These are phyloP conservation scores for Wickerhamiella sergipiensis DNA, from an alignment of 805 yeast species.

Conservation along the genomic window DNA sequence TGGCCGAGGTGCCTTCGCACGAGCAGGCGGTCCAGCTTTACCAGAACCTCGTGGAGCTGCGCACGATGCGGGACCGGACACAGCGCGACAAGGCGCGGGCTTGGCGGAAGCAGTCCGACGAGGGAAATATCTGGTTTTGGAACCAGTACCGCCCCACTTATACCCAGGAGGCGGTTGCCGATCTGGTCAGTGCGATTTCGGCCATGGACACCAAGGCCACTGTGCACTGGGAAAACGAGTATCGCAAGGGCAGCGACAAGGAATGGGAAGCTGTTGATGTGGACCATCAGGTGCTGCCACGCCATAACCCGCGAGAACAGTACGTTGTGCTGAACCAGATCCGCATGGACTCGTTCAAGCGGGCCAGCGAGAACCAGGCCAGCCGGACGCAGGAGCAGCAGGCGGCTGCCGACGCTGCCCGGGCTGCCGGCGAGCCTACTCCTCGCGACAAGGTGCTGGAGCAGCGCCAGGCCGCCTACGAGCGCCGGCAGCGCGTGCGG, in stretches of 20 bases:
- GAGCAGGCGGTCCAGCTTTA: slow-evolving; percentile 60
- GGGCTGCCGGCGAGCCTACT: slow-evolving; percentile 12
- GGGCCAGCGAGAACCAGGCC: slow-evolving; percentile 5
- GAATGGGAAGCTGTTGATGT: slow-evolving; percentile 54
- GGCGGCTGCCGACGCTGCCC: slow-evolving; percentile 7
- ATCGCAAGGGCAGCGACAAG: slow-evolving; percentile 72
- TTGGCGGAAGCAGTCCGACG: slow-evolving; percentile 57
- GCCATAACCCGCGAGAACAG: slow-evolving; percentile 51
- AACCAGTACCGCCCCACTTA: slow-evolving; percentile 85
- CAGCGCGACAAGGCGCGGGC: slow-evolving; percentile 43
- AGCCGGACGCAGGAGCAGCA: slow-evolving; percentile 2
- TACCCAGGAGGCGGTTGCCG: slow-evolving; percentile 85
- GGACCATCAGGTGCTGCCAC: slow-evolving; percentile 43
- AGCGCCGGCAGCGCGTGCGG: slow-evolving; percentile 5
- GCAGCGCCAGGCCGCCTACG: slow-evolving; percentile 2
- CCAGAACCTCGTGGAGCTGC: slow-evolving; percentile 58
- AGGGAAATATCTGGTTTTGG: slow-evolving; percentile 73
- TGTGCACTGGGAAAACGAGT: slow-evolving; percentile 70
- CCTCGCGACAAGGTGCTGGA: slow-evolving; percentile 4
- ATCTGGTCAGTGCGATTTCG: slow-evolving; percentile 55
- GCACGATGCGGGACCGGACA: slow-evolving; percentile 57
- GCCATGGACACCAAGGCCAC: slow-evolving; percentile 36
- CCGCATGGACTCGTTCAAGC: slow-evolving; percentile 10
- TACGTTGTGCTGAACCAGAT: slow-evolving; percentile 46
- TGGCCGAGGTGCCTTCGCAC: slow-evolving; percentile 31